Percentiles rank a stretch among this genome's conserved stretches.
phyloP scores from a whole-genome alignment of 2,329 filamentous ascomycete genomes.

The Amphichorda felina region DNA sequence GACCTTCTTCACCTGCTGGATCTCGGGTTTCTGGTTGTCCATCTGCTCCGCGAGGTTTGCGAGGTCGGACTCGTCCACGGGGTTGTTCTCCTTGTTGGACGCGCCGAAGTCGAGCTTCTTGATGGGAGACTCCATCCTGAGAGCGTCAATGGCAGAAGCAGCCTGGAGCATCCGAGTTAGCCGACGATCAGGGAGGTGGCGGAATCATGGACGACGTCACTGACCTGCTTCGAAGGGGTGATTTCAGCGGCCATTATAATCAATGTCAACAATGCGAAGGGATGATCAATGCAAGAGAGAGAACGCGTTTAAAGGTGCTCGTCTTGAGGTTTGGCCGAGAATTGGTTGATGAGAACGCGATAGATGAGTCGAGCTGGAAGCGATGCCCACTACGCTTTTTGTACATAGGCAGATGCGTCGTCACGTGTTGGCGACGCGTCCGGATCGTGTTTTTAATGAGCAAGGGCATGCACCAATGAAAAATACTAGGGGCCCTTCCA shows the following conservation, averaged over 20 bases:
- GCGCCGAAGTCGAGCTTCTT: conserved; percentile 78
- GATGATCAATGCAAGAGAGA: conserved; percentile 3
- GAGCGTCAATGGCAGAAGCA: conserved; percentile 71
- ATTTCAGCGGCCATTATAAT: conserved; percentile 64
- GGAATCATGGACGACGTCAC: conserved; percentile 14
- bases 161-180: conserved; percentile 45
- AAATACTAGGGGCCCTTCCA: neutral
- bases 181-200: conserved; percentile 4
- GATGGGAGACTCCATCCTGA: conserved; percentile 86
- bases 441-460: conserved; percentile 6
- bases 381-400: conserved; percentile 22
- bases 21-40: conserved; percentile 48
- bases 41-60: conserved; percentile 41
- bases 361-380: conserved; percentile 9
- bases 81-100: conserved; percentile 72
- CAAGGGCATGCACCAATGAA: conserved; percentile 1
- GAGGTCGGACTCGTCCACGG: conserved; percentile 35
- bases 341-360: conserved; percentile 7
- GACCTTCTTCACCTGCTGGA: conserved; percentile 27
- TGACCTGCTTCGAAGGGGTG: conserved; percentile 47
- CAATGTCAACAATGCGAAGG: conserved; percentile 3
- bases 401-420: conserved; percentile 19
- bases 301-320: conserved; percentile 1
- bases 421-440: conserved; percentile 21
- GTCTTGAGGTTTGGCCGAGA: neutral